A percentile compares a stretch with the other conserved stretches of the same genome.
Conservation (phyloP, 345 rosid genomes). For the Sisymbrium irio region DNA sequence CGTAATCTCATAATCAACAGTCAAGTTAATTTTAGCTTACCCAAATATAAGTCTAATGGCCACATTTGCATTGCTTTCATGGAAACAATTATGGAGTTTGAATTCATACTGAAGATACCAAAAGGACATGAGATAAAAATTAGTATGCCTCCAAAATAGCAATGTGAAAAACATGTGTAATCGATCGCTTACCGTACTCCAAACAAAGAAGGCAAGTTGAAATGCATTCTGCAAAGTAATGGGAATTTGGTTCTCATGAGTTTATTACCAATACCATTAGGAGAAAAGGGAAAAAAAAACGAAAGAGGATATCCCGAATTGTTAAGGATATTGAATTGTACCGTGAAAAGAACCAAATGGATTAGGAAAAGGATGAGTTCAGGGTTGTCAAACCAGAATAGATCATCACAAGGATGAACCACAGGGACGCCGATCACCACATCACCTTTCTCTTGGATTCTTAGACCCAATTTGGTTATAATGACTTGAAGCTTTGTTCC, state of each 20-base stretch:
- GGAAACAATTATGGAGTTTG: constrained; percentile 53
- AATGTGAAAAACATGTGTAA: not conserved
- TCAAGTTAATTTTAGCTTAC: constrained; percentile 38
- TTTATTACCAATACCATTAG: not conserved
- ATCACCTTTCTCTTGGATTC: constrained; percentile 76
- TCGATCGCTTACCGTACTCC: constrained; percentile 68
- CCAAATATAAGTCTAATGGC: constrained; percentile 68
- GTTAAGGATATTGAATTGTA: constrained; percentile 19
- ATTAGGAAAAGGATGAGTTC: constrained; percentile 73
- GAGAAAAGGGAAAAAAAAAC: not conserved
- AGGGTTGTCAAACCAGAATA: constrained; percentile 89
- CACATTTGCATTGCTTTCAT: too few relatives aligned
- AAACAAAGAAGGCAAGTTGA: constrained; percentile 80
- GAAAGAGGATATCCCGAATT: not conserved
- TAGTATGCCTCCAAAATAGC: not conserved
- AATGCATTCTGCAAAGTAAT: constrained; percentile 65
- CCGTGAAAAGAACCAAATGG: constrained; percentile 89
- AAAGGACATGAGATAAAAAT: constrained; percentile 1
- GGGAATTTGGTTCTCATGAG: not conserved
- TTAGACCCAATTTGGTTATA: constrained; percentile 75
- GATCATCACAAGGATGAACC: constrained; percentile 87
- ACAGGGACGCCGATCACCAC: constrained; percentile 92
- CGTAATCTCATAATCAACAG: not conserved
- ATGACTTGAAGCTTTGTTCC: constrained; percentile 87
- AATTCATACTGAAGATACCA: constrained; percentile 58